A percentile compares a stretch with the other conserved stretches of the same genome.
Evolutionary conservation across 768 basidiomycete species (phyloP).

Genomic region (Trametes sanguinea): DNA sequence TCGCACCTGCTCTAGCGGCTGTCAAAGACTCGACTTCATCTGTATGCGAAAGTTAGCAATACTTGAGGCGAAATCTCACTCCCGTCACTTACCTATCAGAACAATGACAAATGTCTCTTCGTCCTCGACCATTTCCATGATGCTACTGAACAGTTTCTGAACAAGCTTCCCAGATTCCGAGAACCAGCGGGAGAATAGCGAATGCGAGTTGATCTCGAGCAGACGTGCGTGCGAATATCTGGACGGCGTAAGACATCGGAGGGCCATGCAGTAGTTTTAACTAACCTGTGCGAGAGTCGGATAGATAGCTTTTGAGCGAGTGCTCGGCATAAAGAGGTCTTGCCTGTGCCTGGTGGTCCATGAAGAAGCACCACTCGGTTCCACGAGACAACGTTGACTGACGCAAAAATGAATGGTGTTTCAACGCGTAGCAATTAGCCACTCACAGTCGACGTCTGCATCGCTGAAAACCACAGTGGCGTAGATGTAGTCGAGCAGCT

Average conservation of each 20-base stretch:
- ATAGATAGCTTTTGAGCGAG: conserved; percentile 95
- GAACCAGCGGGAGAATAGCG: conserved; percentile 98
- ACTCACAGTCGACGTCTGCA: conserved; percentile 79
- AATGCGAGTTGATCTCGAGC: conserved; percentile 97
- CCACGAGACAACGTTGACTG: conserved; percentile 92
- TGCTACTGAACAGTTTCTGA: conserved; percentile 85
- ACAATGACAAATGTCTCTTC: conserved; percentile 91
- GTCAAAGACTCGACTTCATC: conserved; percentile 98
- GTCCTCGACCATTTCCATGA: conserved; percentile 90
- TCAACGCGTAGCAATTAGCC: background rate
- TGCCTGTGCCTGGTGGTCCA: conserved; percentile 97
- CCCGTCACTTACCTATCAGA: conserved; percentile 68
- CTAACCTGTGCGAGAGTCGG: conserved; percentile 79
- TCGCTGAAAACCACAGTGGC: conserved; percentile 93
- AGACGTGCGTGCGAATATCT: conserved; percentile 88
- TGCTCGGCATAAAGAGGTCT: conserved; percentile 93
- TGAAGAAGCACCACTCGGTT: conserved; percentile 93
- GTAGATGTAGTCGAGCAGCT: conserved; percentile 91
- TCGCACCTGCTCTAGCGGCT: conserved; percentile 90
- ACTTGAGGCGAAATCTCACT: background rate
- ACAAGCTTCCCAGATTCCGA: conserved; percentile 99
- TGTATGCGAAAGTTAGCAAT: conserved; percentile 34
- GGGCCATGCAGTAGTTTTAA: background rate
- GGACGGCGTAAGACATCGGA: background rate
- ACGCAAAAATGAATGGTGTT: background rate